phyloP scores from a whole-genome alignment of 768 basidiomycete genomes.

The Strobilomyces dryophilus region DNA sequence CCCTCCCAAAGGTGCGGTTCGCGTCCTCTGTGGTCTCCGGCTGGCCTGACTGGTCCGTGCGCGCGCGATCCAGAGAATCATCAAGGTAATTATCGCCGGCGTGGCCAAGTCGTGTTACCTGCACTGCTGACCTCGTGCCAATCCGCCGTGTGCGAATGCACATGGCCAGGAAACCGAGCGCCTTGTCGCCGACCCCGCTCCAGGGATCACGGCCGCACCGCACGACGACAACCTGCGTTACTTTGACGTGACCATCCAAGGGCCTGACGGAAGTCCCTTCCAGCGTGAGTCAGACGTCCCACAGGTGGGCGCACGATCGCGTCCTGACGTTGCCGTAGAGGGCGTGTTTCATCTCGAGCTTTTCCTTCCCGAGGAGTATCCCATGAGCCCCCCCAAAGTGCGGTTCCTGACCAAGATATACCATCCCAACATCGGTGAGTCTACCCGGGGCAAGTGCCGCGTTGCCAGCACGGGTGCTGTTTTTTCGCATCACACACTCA shows the following conservation, averaged over 20 bases:
- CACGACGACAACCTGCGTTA: conserved; percentile 98
- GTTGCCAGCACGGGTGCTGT: conserved; percentile 11
- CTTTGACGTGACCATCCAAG: conserved; percentile 97
- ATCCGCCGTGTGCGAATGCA: conserved; percentile 9
- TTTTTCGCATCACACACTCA: conserved; percentile 21
- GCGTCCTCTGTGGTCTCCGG: not conserved
- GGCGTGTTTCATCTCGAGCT: conserved; percentile 95
- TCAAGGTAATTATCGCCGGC: conserved; percentile 37
- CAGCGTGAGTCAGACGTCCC: conserved; percentile 49
- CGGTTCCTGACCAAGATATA: conserved; percentile 98
- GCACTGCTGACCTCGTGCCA: conserved; percentile 18
- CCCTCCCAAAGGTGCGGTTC: conserved; percentile 33
- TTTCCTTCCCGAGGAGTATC: conserved; percentile 98
- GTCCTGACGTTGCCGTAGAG: conserved; percentile 42
- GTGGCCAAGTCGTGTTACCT: conserved; percentile 16
- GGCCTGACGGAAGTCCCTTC: conserved; percentile 93
- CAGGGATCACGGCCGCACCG: conserved; percentile 91
- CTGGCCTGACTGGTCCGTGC: conserved; percentile 4
- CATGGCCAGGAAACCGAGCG: conserved; percentile 87
- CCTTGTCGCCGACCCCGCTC: conserved; percentile 92
- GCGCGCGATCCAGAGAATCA: conserved; percentile 40
- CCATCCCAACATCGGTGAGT: conserved; percentile 97
- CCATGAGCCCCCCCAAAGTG: conserved; percentile 99
- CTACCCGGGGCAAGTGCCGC: conserved; percentile 1
- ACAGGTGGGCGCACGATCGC: not conserved